Evolutionary conservation across 2,329 filamentous ascomycete genomes (phyloP).

Genomic region (Emericellopsis cladophorae): DNA sequence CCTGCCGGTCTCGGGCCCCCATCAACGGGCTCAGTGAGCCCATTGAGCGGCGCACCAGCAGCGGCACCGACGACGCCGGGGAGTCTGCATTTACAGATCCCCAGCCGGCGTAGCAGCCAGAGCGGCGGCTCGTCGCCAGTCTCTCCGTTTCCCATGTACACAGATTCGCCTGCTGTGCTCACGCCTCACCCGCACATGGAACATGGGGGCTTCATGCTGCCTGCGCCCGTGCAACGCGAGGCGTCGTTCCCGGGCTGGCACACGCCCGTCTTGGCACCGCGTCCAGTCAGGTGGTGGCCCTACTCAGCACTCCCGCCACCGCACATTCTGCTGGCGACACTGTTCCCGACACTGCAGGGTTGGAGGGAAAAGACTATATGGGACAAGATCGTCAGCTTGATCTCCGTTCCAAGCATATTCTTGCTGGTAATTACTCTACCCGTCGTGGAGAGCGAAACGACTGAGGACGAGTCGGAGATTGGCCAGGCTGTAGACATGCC

Average conservation of each 20-base stretch:
- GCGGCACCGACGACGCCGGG: conserved; percentile 3
- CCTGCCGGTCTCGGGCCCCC: conserved; percentile 9
- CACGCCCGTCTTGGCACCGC: conserved; percentile 21
- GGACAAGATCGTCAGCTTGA: conserved; percentile 68
- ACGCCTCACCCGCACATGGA: conserved; percentile 26
- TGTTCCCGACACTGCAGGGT: conserved; percentile 77
- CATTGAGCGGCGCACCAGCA: not conserved
- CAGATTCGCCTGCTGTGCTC: conserved; percentile 40
- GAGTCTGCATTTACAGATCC: conserved; percentile 31
- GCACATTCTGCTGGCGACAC: conserved; percentile 53
- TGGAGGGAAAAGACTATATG: conserved; percentile 77
- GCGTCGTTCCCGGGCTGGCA: conserved; percentile 33
- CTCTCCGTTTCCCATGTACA: conserved; percentile 57
- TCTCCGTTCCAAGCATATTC: conserved; percentile 84
- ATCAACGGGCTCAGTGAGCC: not conserved
- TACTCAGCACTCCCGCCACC: conserved; percentile 61
- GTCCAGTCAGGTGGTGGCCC: conserved; percentile 66
- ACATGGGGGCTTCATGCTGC: conserved; percentile 42
- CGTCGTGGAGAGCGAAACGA: conserved; percentile 64
- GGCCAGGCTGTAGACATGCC: conserved; percentile 10
- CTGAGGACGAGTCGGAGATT: conserved; percentile 24
- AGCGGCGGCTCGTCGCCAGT: conserved; percentile 34
- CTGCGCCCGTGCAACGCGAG: conserved; percentile 25
- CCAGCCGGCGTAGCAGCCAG: conserved; percentile 24
- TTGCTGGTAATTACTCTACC: conserved; percentile 82